Conservation (phyloP, 2,329 filamentous ascomycete species). For the Colletotrichum sp. region DNA sequence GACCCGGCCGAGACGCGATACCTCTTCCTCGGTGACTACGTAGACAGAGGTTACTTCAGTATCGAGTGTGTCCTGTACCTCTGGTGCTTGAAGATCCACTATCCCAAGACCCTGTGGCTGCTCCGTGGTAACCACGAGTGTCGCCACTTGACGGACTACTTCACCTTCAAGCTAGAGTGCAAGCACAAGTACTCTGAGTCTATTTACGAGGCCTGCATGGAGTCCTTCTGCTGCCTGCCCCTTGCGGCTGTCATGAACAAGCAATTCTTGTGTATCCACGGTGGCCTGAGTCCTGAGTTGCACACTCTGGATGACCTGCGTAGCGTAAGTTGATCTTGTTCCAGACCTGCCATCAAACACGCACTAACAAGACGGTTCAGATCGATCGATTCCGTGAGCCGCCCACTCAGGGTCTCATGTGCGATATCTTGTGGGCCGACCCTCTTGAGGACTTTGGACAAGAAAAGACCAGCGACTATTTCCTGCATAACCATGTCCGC, state of each 20-base stretch:
- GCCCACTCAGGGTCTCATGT: constrained; percentile 97
- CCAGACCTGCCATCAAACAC: neutral
- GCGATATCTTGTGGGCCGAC: constrained; percentile 98
- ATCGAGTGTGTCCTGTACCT: constrained; percentile 99
- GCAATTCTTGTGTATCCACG: constrained; percentile 98
- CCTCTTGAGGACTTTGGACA: constrained; percentile 98
- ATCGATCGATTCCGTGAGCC: constrained; percentile 98
- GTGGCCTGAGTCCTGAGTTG: constrained; percentile 92
- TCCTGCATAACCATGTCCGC: constrained; percentile 96
- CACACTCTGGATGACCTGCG: constrained; percentile 95
- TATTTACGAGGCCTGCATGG: constrained; percentile 97
- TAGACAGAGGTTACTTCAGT: constrained; percentile 97
- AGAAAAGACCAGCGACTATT: constrained; percentile 97
- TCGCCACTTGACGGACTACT: constrained; percentile 98
- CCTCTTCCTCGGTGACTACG: constrained; percentile 96
- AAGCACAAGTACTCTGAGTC: constrained; percentile 99
- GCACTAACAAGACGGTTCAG: constrained; percentile 44
- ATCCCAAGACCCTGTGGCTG: constrained; percentile 95
- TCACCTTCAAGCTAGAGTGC: constrained; percentile 99
- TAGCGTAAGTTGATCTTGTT: constrained; percentile 56
- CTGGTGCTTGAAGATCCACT: constrained; percentile 99
- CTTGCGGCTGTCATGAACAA: constrained; percentile 99
- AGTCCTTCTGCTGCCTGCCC: constrained; percentile 93
- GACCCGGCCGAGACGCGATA: constrained; percentile 96
- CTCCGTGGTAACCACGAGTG: constrained; percentile 98